Evolutionary conservation across 768 basidiomycete species (phyloP), one percentile per base, ranked within the genome.

Genomic region (Udeniomyces megalosporus): DNA sequence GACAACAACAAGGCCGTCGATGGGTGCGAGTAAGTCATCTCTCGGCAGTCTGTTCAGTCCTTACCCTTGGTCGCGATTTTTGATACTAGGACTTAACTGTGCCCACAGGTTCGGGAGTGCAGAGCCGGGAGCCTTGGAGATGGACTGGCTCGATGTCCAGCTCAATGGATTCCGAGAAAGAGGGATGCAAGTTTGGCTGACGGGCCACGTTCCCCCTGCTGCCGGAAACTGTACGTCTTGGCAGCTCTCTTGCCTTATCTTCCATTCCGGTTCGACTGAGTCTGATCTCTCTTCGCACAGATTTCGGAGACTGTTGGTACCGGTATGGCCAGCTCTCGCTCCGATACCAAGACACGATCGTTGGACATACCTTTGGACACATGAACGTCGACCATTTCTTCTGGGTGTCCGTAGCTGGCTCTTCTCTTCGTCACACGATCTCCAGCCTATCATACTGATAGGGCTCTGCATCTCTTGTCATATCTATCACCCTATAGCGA

Each of bases 71-170:
- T 26, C 14, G 50, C 6, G 24, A 8, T 4, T 48, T 48, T 48
- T 48, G 7, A 48, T 48, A 26, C 14, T 14, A 26, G 49, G 54
- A 69, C 31, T 38, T 6, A 31, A 50, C 66, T 89, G 88, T 90
- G 88, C 70, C 75, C 75, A 60, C 38, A 31, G 26, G 24, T 82
- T 77, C 68, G 77, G 75, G 22, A 78, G 81, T 5, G 66, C 70
- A 1, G 88, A 93, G 71, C 86, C 90, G n/a, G 90, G 90, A 51
- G 88, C 88, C 66, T 77, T 88, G 28, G 78, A 95, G 70, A 78
- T 92, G 67, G 85, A 88, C 72, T 95, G 90, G 90, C 77, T 95
- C 14, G 87, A 88, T 64, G 86, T 86, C 2, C 88, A 90, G 72
- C 76, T 95, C 22, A 74, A 80, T 52, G 74, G 73, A 60, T 89